Conservation (phyloP, 495 filamentous ascomycete species). For the Daldinia concentrica region DNA sequence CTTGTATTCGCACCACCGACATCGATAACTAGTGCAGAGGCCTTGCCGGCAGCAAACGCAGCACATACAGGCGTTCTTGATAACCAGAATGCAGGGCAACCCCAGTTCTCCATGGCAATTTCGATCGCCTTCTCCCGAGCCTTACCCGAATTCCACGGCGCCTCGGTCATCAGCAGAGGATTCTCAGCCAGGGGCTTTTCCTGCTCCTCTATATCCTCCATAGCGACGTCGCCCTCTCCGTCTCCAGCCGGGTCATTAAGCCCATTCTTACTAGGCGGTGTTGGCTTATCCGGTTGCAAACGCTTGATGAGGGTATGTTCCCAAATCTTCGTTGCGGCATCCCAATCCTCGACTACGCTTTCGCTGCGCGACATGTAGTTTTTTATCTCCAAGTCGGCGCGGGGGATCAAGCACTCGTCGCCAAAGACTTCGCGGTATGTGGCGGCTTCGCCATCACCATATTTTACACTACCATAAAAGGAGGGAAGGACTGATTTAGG, state of each 20-base stretch:
- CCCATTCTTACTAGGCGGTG: conserved; percentile 74
- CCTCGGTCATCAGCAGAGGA: conserved; percentile 93
- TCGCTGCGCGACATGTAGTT: conserved; percentile 87
- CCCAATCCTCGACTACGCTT: conserved; percentile 96
- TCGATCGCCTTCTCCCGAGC: conserved; percentile 91
- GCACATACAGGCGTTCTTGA: conserved; percentile 66
- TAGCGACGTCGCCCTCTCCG: conserved; percentile 68
- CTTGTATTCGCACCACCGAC: conserved; percentile 91
- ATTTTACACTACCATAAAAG: conserved; percentile 73
- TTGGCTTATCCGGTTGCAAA: conserved; percentile 74
- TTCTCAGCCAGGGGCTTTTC: conserved; percentile 87
- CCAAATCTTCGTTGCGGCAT: conserved; percentile 88
- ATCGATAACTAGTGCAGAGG: conserved; percentile 90
- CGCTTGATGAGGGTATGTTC: conserved; percentile 76
- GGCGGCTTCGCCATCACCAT: conserved; percentile 55
- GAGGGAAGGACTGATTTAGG: conserved; percentile 93
- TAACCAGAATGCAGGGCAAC: conserved; percentile 90
- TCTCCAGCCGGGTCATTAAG: conserved; percentile 72
- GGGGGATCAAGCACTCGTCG: conserved; percentile 83
- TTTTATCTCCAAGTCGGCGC: conserved; percentile 77
- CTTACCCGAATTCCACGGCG: conserved; percentile 89
- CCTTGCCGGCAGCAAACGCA: conserved; percentile 88
- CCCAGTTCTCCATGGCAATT: conserved; percentile 95
- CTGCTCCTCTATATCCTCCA: conserved; percentile 66
- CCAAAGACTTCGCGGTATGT: conserved; percentile 79